Evolutionary conservation across 208 protist species (phyloP).

Genomic region (Herpetomonas muscarum): DNA sequence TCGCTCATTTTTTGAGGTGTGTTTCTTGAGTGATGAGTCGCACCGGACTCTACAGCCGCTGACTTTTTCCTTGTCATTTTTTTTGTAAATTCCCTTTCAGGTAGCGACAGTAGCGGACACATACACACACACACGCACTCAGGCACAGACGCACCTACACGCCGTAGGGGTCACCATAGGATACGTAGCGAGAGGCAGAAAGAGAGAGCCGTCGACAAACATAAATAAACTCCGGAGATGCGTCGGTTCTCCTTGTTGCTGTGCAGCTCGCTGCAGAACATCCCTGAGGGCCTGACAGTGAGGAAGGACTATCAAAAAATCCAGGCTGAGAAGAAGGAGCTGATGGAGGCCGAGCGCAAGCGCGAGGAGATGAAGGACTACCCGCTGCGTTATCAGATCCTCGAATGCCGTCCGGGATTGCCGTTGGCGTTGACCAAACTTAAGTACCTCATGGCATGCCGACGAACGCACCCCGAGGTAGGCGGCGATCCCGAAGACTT

Average conservation of each 20-base stretch:
- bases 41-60: too few relatives aligned
- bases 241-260: constrained; percentile 28
- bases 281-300: constrained; percentile 23
- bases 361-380: constrained; percentile 54
- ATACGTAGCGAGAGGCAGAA: too few relatives aligned
- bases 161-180: too few relatives aligned
- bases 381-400: constrained; percentile 73
- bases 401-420: constrained; percentile 69
- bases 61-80: too few relatives aligned
- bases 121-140: too few relatives aligned
- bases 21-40: too few relatives aligned
- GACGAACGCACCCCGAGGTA: constrained; percentile 74
- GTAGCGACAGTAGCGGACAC: too few relatives aligned
- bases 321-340: constrained; percentile 38
- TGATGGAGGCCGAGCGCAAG: constrained; percentile 39
- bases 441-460: constrained; percentile 76
- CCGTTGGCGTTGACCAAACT: constrained; percentile 73
- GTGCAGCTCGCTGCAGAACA: constrained; percentile 47
- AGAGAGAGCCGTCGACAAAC: too few relatives aligned
- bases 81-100: too few relatives aligned
- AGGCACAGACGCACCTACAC: too few relatives aligned
- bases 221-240: constrained; percentile 16
- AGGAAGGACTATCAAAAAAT: constrained; percentile 74
- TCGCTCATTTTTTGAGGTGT: too few relatives aligned
- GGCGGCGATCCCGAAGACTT: constrained; percentile 77